phyloP scores from a whole-genome alignment of 2,329 filamentous ascomycete genomes.

The Cladosporium austrohemisphaericum region DNA sequence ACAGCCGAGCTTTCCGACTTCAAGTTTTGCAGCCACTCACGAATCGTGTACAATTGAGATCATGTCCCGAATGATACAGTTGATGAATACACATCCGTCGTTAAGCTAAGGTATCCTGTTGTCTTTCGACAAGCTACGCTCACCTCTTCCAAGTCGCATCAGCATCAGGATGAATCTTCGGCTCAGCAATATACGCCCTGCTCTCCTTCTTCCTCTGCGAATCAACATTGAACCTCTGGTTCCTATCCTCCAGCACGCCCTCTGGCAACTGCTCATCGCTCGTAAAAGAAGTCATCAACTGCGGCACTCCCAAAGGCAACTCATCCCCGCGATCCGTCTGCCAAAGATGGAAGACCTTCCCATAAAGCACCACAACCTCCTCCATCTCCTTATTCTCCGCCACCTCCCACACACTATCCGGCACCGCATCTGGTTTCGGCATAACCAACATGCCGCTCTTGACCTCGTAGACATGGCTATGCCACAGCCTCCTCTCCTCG shows the following conservation, averaged over 20 bases:
- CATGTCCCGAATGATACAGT: too few relatives aligned
- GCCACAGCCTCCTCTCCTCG: conserved; percentile 73
- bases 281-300: conserved; percentile 63
- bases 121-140: too few relatives aligned
- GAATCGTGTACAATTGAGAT: too few relatives aligned
- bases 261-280: conserved; percentile 47
- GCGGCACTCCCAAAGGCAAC: conserved; percentile 57
- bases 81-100: too few relatives aligned
- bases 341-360: conserved; percentile 84
- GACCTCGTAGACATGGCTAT: conserved; percentile 71
- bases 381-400: conserved; percentile 80
- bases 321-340: conserved; percentile 71
- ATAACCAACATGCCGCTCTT: conserved; percentile 78
- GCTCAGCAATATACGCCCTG: conserved; percentile 51
- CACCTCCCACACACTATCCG: conserved; percentile 64
- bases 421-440: conserved; percentile 56
- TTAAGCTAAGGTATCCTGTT: too few relatives aligned
- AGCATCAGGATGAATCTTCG: conserved; percentile 46
- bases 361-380: conserved; percentile 69
- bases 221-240: conserved; percentile 53
- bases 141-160: conserved; percentile 43
- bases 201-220: conserved; percentile 50
- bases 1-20: too few relatives aligned
- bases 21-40: too few relatives aligned
- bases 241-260: conserved; percentile 47